Evolutionary conservation across 352 stramenopile species (phyloP).

Genomic region (Lagenidium giganteum): DNA sequence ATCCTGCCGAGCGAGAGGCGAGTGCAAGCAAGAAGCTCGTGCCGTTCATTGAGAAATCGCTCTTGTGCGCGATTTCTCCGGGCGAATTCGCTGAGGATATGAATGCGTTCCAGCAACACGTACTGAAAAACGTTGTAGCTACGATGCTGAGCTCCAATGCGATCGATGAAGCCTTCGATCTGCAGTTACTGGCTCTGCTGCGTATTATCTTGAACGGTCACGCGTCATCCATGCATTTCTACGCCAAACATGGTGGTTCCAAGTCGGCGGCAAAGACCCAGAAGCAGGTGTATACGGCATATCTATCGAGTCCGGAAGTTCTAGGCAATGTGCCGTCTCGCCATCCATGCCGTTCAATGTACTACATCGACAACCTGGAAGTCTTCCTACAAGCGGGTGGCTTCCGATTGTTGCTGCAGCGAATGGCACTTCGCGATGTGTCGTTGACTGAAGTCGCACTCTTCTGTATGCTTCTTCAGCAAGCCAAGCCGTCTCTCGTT

Average conservation of each 20-base stretch:
- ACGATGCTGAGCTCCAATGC: slow-evolving; percentile 38
- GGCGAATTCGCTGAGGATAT: slow-evolving; percentile 74
- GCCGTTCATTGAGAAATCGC: slow-evolving; percentile 68
- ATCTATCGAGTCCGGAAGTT: slow-evolving; percentile 55
- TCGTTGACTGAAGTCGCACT: slow-evolving; percentile 56
- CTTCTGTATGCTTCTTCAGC: slow-evolving; percentile 59
- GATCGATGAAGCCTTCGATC: slow-evolving; percentile 24
- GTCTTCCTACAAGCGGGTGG: slow-evolving; percentile 80
- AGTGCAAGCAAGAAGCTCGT: slow-evolving; percentile 56
- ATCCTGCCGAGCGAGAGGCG: slow-evolving; percentile 31
- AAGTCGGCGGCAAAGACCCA: slow-evolving; percentile 54
- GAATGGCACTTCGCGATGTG: slow-evolving; percentile 36
- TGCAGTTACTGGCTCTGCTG: slow-evolving; percentile 56
- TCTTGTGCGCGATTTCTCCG: slow-evolving; percentile 61
- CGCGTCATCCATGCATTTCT: slow-evolving; percentile 78
- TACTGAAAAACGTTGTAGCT: slow-evolving; percentile 71
- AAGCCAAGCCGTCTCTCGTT: slow-evolving; percentile 70
- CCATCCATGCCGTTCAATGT: slow-evolving; percentile 72
- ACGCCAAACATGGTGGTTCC: slow-evolving; percentile 72
- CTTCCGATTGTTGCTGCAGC: slow-evolving; percentile 66
- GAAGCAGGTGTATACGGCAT: slow-evolving; percentile 70
- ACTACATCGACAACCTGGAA: slow-evolving; percentile 82
- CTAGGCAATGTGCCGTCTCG: slow-evolving; percentile 47
- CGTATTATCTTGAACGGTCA: slow-evolving; percentile 78
- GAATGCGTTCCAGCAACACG: slow-evolving; percentile 73